Evolutionary conservation across 495 filamentous ascomycete genomes (phyloP), one percentile per base, ranked within the genome.

Genomic region (Neurospora sp.): DNA sequence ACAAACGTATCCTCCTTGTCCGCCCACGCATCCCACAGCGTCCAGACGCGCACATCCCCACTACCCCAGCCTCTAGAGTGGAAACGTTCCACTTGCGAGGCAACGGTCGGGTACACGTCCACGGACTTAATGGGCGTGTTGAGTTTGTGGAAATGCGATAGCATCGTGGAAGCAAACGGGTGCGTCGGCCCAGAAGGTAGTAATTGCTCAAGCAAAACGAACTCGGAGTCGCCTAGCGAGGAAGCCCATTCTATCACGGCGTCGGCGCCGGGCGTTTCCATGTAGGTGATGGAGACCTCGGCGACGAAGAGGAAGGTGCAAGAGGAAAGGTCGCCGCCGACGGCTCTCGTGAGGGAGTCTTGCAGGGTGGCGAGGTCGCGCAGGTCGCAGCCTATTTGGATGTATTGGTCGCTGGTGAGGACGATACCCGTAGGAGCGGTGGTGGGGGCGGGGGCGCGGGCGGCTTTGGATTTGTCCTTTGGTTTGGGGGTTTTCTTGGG

Each of bases 231-330:
- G 27, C 88, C 86, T 69, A 94, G 81, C 16, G 80, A 85, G 46
- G 87, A 85, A 9, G 90, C 89, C 92, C 92, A 96, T 42, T 82
- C 77, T 31, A 97, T 88, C 5, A 97, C 84, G 27, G 83, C 83
- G 82, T 97, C 89, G 41, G 95, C 90, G 31, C 89, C 88, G n/a
- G 88, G 82, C 20, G 86, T 86, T 59, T 93, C 89, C 94, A 97
- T 97, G 76, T 97, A 97, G 2, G 94, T 94, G 40, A 97, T 86
- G 6, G 93, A 96, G 6, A 97, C 94, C 81, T 97, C 95, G 0
- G 93, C 94, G 4, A 92, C 87, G 77, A 93, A 96, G 71, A 97
- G 88, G 12, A 97, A 84, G 11, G 85, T 81, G 73, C 87, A 90
- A 4, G 86, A 83, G 5, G 84, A 74, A 39, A 90, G 78, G 39